Evolutionary conservation across 148 eudicot species (phyloP), one percentile per base, ranked within the genome.

Genomic region (Rhododendron ovatum): DNA sequence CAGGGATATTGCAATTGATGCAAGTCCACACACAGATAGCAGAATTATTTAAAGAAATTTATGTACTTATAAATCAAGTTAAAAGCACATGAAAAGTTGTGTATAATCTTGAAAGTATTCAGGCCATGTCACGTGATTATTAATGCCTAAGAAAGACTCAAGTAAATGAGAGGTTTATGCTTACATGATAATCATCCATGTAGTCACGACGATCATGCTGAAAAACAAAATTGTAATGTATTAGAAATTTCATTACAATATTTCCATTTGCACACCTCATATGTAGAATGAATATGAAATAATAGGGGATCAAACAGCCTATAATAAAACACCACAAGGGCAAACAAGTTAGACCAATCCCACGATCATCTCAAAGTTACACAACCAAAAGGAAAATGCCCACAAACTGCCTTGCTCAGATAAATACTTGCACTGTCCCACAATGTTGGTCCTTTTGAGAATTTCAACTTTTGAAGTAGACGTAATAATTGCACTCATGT

Each of bases 111-210:
- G 5, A 10, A 47, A 78, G 57, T 11, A 12, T 1, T 47, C 7
- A 55, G 69, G 43, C 18, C 1, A 1, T 20, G 20, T 55, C 2
- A 15, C 33, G 20, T 69, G 71, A 35, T 63, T 76, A 48, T 10
- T 57, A 10, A 71, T 30, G 26, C 57, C 55, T 45, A 24, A 4
- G 18, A 45, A 41, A 30, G 48, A 53, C 61, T 20, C 28, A 59
- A 37, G 9, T 39, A 37, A 83, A 73, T 41, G n/a, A 80, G 69
- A 69, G 20, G 47, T 22, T 59, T 8, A 37, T 84, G 86, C 95
- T 91, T 89, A 94, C 95, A 92, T 94, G 95, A 88, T 93, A 89
- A 84, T 93, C 92, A 73, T 94, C 98, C 87, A 90, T 0, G 90
- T 93, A 90, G 85, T 45, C 33, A 78, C 24, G 35, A 18, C 28